phyloP scores from a whole-genome alignment of 805 yeast species.

The Sugiyamaella lignohabitans region DNA sequence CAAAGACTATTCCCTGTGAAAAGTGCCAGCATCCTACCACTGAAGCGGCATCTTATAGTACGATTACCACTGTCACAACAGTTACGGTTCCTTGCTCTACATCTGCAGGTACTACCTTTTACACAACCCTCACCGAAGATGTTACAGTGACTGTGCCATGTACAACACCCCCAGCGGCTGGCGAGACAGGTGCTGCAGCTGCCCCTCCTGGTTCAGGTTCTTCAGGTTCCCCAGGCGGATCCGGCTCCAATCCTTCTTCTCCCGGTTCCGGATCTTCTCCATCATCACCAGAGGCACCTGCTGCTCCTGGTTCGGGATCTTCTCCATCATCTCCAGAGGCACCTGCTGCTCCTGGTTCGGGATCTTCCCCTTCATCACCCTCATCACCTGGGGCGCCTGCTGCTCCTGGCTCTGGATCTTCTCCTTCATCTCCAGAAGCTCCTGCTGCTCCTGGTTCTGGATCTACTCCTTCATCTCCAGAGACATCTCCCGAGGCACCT shows the following conservation, averaged over 20 bases:
- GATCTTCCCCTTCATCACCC: conserved; percentile 38
- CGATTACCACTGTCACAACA: background rate
- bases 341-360: conserved; percentile 60
- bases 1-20: too few relatives aligned
- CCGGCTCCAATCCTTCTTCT: conserved; percentile 26
- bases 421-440: conserved; percentile 1
- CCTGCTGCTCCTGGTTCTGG: conserved; percentile 16
- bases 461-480: conserved; percentile 38
- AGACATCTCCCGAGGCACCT: conserved; percentile 1
- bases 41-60: background rate
- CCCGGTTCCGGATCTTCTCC: conserved; percentile 42
- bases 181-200: background rate
- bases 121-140: conserved; percentile 6
- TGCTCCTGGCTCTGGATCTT: conserved; percentile 1
- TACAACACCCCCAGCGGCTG: conserved; percentile 1
- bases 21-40: background rate
- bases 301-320: conserved; percentile 4
- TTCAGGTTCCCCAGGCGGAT: background rate
- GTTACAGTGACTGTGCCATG: conserved; percentile 14
- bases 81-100: conserved; percentile 8
- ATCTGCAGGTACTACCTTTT: conserved; percentile 1
- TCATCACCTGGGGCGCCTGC: conserved; percentile 11
- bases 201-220: conserved; percentile 5
- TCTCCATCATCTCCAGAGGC: conserved; percentile 40
- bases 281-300: background rate